These are phyloP conservation scores for Hansfordia pulvinata DNA, from an alignment of 2,329 filamentous ascomycete species.

Conservation along the genomic window DNA sequence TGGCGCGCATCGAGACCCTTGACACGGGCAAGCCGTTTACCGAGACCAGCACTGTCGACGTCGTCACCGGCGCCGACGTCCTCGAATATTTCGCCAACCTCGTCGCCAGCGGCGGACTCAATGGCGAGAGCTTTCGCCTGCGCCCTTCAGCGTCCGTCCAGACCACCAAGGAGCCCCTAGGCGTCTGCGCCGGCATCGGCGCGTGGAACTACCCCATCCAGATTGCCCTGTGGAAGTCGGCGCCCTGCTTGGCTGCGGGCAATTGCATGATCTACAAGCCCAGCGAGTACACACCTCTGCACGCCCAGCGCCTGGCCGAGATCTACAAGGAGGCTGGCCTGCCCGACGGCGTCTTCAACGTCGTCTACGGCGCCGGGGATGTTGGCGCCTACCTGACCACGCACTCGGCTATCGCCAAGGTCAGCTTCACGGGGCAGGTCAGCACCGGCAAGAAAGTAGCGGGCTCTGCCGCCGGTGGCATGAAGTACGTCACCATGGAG, in stretches of 20 bases:
- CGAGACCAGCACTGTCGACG: constrained; percentile 73
- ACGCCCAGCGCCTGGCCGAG: constrained; percentile 60
- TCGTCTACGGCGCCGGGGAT: constrained; percentile 67
- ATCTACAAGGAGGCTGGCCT: constrained; percentile 69
- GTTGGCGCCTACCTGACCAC: constrained; percentile 63
- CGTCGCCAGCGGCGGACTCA: constrained; percentile 63
- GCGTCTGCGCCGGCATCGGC: constrained; percentile 76
- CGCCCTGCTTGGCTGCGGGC: constrained; percentile 70
- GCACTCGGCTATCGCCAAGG: constrained; percentile 65
- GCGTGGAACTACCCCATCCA: constrained; percentile 91
- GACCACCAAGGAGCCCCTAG: constrained; percentile 68
- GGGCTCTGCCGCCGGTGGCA: constrained; percentile 55
- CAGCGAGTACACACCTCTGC: constrained; percentile 76
- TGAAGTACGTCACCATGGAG: constrained; percentile 92
- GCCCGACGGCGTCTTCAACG: constrained; percentile 75
- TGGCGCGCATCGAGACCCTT: constrained; percentile 66
- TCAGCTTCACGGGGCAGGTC: constrained; percentile 83
- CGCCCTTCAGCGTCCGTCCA: constrained; percentile 70
- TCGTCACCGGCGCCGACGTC: constrained; percentile 72
- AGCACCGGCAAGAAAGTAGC: constrained; percentile 74
- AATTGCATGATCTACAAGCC: constrained; percentile 91
- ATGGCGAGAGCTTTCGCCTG: constrained; percentile 65
- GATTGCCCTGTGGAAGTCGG: constrained; percentile 83
- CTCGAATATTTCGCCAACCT: constrained; percentile 78
- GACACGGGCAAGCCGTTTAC: constrained; percentile 80